Percentiles rank a stretch among this genome's conserved stretches.
These are phyloP conservation scores for Plasmodium berghei DNA, from an alignment of 169 alveolate genomes.

Conservation along the genomic window DNA sequence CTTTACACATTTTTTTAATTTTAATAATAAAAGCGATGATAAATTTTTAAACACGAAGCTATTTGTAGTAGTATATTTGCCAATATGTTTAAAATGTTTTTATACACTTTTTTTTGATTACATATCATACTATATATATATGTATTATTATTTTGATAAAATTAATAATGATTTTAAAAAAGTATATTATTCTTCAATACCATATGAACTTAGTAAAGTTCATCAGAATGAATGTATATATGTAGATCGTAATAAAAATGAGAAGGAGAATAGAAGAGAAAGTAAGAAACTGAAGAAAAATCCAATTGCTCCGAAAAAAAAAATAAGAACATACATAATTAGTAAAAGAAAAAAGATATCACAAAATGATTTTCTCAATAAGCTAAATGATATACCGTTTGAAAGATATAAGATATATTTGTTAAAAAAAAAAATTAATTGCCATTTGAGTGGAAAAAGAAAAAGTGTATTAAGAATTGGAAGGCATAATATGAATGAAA, in stretches of 20 bases:
- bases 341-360: slow-evolving; percentile 24
- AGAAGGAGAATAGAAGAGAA: background rate
- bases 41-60: slow-evolving; percentile 63
- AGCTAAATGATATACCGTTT: slow-evolving; percentile 14
- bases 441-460: background rate
- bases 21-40: slow-evolving; percentile 48
- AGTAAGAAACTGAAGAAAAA: background rate
- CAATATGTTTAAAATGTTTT: slow-evolving; percentile 74
- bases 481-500: background rate
- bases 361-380: background rate
- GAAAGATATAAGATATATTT: slow-evolving; percentile 21
- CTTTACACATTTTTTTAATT: slow-evolving; percentile 64
- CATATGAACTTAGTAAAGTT: slow-evolving; percentile 20
- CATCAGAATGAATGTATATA: background rate
- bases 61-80: slow-evolving; percentile 68
- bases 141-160: slow-evolving; percentile 55
- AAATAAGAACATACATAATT: background rate
- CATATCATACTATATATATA: slow-evolving; percentile 69
- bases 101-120: slow-evolving; percentile 76
- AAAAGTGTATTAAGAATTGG: slow-evolving; percentile 1
- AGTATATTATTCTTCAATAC: slow-evolving; percentile 28
- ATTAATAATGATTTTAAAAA: slow-evolving; percentile 45
- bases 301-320: background rate
- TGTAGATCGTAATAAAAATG: background rate
- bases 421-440: slow-evolving; percentile 16